A percentile compares a stretch with the other conserved stretches of the same genome.
These are phyloP conservation scores for Pezicula carpinea DNA, from an alignment of 2,329 filamentous ascomycete species.

Conservation along the genomic window DNA sequence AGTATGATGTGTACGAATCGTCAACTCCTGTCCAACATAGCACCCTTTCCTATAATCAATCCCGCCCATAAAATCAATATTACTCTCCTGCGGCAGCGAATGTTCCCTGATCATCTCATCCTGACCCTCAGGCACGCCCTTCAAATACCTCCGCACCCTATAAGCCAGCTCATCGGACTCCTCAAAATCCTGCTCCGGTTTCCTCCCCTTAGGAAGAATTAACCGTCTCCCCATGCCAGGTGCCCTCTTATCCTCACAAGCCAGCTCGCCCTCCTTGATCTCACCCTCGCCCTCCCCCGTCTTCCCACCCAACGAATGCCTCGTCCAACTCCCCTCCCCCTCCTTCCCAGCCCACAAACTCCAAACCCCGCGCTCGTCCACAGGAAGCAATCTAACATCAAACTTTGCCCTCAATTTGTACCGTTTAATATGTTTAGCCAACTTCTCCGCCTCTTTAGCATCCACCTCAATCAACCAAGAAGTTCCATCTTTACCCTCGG, in stretches of 20 bases:
- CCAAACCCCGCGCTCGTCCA: conserved; percentile 65
- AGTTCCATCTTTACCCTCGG: conserved; percentile 28
- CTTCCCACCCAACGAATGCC: conserved; percentile 7
- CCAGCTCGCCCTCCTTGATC: conserved; percentile 18
- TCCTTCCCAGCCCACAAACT: conserved; percentile 54
- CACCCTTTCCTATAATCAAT: conserved; percentile 96
- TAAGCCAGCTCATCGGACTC: conserved; percentile 57
- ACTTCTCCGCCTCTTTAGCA: conserved; percentile 51
- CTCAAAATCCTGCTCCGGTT: conserved; percentile 31
- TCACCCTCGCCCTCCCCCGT: not conserved
- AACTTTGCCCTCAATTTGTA: conserved; percentile 86
- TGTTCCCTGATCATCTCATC: conserved; percentile 66
- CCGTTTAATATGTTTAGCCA: conserved; percentile 72
- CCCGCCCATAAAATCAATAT: conserved; percentile 79
- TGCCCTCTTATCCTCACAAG: conserved; percentile 43
- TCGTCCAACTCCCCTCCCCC: conserved; percentile 9
- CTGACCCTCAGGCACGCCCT: conserved; percentile 82
- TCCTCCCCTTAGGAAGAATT: conserved; percentile 31
- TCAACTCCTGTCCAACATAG: conserved; percentile 95
- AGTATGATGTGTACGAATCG: conserved; percentile 89
- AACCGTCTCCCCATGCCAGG: conserved; percentile 52
- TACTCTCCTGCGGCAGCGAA: conserved; percentile 81
- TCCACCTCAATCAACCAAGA: conserved; percentile 80
- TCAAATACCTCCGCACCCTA: conserved; percentile 69
- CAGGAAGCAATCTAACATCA: conserved; percentile 58